These are phyloP conservation scores for Papiliotrema laurentii DNA, from an alignment of 1,284 basidiomycete genomes.

Conservation along the genomic window DNA sequence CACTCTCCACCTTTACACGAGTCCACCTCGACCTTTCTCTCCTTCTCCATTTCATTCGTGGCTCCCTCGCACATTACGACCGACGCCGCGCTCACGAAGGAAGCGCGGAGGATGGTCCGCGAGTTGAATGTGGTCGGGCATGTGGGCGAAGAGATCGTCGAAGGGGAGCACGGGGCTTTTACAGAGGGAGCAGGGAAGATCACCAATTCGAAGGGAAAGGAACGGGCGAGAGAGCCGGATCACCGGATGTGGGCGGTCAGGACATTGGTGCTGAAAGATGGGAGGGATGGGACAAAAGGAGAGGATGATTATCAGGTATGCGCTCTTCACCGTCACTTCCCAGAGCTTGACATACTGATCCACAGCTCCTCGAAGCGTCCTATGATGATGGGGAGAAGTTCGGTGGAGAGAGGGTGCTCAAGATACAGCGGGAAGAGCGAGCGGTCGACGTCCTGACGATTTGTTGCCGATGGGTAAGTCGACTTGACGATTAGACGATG, in stretches of 20 bases:
- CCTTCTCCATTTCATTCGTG: slow-evolving; percentile 29
- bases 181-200: slow-evolving; percentile 28
- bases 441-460: slow-evolving; percentile 41
- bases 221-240: slow-evolving; percentile 40
- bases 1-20: slow-evolving; percentile 34
- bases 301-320: slow-evolving; percentile 43
- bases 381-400: slow-evolving; percentile 46
- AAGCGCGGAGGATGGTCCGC: slow-evolving; percentile 27
- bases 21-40: slow-evolving; percentile 34
- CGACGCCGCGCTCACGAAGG: slow-evolving; percentile 24
- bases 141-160: slow-evolving; percentile 24
- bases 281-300: slow-evolving; percentile 39
- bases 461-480: slow-evolving; percentile 40
- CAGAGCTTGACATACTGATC: neutral
- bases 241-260: slow-evolving; percentile 46
- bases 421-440: slow-evolving; percentile 28
- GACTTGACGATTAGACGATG: neutral
- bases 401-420: slow-evolving; percentile 39
- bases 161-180: slow-evolving; percentile 33
- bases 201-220: slow-evolving; percentile 16
- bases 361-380: slow-evolving; percentile 34
- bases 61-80: slow-evolving; percentile 23
- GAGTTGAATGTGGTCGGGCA: slow-evolving; percentile 34
- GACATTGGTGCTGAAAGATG: slow-evolving; percentile 30
- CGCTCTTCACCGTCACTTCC: neutral